Evolutionary conservation across 2,329 filamentous ascomycete species (phyloP), one percentile per base, ranked within the genome.

Genomic region (Alternaria novae-zelandiae): DNA sequence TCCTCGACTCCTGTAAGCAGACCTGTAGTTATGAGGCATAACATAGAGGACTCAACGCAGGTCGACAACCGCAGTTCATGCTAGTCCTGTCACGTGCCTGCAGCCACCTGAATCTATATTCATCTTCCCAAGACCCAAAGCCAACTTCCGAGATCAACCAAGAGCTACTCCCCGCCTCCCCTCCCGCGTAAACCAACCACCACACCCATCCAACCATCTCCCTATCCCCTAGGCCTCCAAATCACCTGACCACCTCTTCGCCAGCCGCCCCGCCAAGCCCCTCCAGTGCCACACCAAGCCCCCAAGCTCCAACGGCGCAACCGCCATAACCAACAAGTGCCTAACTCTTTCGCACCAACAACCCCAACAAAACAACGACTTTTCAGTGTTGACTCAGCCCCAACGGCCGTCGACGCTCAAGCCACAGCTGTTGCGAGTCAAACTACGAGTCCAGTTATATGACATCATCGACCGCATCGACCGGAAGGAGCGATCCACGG

Each of bases 121-220:
- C 0, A 15, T n/a, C 32, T n/a, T 36, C n/a, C n/a, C n/a, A n/a
- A n/a, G n/a, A n/a, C n/a, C n/a, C n/a, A n/a, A n/a, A n/a, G n/a
- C n/a, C n/a, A n/a, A n/a, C n/a, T n/a, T n/a, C n/a, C n/a, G n/a
- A 2, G 36, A 41, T 17, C 15, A 41, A 17, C 15, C 4, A 41
- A 0, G 8, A 11, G 36, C 15, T 41, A 41, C 15, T 41, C 0
- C n/a, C 8, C 36, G 0, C 9, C n/a, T 41, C 5, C 3, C 9
- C n/a, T 41, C 36, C n/a, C 9, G 5, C 36, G 5, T 11, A 17
- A n/a, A 41, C 36, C n/a, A 6, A 10, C 36, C 9, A 41, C 5
- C 36, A 17, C 36, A 41, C 36, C 36, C n/a, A 41, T 41, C n/a
- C n/a, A 10, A 6, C 36, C 36, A 41, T 17, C 8, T 10, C 15